Evolutionary conservation across 2,329 filamentous ascomycete species (phyloP), one percentile per base, ranked within the genome.

Genomic region (Westerdykella ornata): DNA sequence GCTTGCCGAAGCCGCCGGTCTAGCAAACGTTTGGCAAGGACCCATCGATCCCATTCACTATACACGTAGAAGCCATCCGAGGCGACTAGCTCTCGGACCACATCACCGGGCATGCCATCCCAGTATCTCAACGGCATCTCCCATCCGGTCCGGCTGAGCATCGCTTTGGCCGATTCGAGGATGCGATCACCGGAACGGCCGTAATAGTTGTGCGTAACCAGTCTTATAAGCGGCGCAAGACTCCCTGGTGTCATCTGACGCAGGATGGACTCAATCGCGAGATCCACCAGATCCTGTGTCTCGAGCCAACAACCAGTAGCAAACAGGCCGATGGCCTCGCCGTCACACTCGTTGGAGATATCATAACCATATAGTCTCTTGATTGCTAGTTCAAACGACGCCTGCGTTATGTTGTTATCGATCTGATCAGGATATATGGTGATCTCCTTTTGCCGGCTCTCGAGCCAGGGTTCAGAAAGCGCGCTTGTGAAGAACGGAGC

Each of bases 21-120:
- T 11, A 78, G 62, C 9, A 80, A 63, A 12, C 73, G 69, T 52
- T 76, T 74, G 3, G 74, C 68, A 13, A 79, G 67, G 8, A 74
- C 68, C 73, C 75, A 80, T 40, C 76, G 61, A 42, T 77, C 72
- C 73, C 75, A 79, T 56, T 80, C 76, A 26, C 72, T 72, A 28
- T 74, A 68, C 16, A 78, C 69, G 51, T 73, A 80, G 58, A 79
- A 79, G 20, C 76, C 75, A 53, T 80, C 76, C 8, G 73, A 75
- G 7, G 74, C 76, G 22, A 79, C 70, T 13, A 79, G 73, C 47
- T 79, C 76, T n/a, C 75, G 69, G 33, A 77, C 68, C 40, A 78
- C 70, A 46, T 79, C 76, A 5, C 73, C 74, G 4, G 75, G 74
- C 39, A 79, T 76, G 14, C 71, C 72, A 46, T 78, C 75, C 76